Conservation (phyloP, 2,329 filamentous ascomycete genomes). For the Talaromyces sp. region DNA sequence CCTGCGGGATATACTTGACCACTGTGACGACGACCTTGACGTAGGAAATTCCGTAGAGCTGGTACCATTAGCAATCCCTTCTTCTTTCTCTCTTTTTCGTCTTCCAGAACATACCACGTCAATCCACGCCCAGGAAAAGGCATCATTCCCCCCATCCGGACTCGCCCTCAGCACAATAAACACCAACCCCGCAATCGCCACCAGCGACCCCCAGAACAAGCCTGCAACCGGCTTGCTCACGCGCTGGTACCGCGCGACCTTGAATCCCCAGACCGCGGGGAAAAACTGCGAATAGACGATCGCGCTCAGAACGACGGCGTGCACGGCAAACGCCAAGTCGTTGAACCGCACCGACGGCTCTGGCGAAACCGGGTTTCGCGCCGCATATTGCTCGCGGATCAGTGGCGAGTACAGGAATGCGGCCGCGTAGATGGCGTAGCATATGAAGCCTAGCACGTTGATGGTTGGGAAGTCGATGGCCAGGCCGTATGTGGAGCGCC, state of each 20-base stretch:
- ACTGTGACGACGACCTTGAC: conserved; percentile 85
- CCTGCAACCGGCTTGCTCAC: conserved; percentile 60
- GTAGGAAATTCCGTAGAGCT: conserved; percentile 69
- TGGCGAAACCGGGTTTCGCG: conserved; percentile 65
- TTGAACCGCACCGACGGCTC: conserved; percentile 83
- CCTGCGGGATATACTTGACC: conserved; percentile 89
- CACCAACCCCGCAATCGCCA: conserved; percentile 33
- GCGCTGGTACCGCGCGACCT: conserved; percentile 50
- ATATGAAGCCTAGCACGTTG: conserved; percentile 59
- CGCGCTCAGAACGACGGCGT: conserved; percentile 68
- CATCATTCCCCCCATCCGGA: conserved; percentile 41
- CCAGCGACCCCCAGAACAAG: conserved; percentile 63
- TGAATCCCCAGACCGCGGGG: conserved; percentile 69
- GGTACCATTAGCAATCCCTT: conserved; percentile 14
- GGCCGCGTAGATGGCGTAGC: conserved; percentile 68
- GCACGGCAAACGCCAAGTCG: conserved; percentile 80
- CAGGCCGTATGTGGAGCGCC: conserved; percentile 73
- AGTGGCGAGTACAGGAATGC: conserved; percentile 73
- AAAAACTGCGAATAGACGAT: conserved; percentile 75
- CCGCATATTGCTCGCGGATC: conserved; percentile 77
- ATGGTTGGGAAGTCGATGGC: conserved; percentile 81
- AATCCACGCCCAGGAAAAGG: conserved; percentile 56
- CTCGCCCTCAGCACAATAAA: conserved; percentile 40
- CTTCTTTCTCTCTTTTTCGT: neutral
- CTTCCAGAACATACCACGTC: conserved; percentile 49